Base-by-base conservation (phyloP, 2,329 filamentous ascomycete genomes). In the Dactylellina parvicollis region DNA sequence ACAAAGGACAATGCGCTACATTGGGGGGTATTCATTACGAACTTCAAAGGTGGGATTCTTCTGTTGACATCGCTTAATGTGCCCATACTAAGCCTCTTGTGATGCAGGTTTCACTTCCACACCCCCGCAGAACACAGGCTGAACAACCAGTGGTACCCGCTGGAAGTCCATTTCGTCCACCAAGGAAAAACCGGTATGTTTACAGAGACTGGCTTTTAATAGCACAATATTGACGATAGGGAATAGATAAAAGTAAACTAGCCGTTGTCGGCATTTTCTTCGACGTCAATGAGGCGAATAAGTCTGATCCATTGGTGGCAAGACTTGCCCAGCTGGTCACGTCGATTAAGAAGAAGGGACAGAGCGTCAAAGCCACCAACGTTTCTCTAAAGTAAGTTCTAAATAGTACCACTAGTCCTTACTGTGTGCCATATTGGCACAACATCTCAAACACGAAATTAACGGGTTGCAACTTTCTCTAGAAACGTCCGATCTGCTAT, bases 101-200 rank as follows among this genome's bases (percentile, higher is more conserved):
- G 78, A 84, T 18, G 74, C 67, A 83, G 84, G 77, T 84, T 85
- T 78, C 83, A 85, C 76, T 85, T 84, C 78, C 84, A 85, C 64
- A 80, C 84, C 50, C 83, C 84, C 5, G 82, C 81, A 73, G 83
- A 85, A 77, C 84, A 85, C 75, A 75, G 56, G 14, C 44, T 79
- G 20, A 73, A 75, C n/a, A 64, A 66, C 5, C 79, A 81, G 73
- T 78, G 80, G 76, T 82, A 78, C 62, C 80, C 81, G 10, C 76
- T 82, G 72, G 82, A 83, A 74, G 79, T 81, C 24, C 82, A 83
- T 75, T 82, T 83, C 74, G 82, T 83, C 5, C 81, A 82, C 60
- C 76, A 81, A 65, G 77, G 77, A 32, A 76, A 75, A 1, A 44
- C 12, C 38, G 69, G 79, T 78, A 78, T 75, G 1, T 8, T 50